Evolutionary conservation across 108 stramenopile species (phyloP).

Genomic region (Mediolabrus comicus): DNA sequence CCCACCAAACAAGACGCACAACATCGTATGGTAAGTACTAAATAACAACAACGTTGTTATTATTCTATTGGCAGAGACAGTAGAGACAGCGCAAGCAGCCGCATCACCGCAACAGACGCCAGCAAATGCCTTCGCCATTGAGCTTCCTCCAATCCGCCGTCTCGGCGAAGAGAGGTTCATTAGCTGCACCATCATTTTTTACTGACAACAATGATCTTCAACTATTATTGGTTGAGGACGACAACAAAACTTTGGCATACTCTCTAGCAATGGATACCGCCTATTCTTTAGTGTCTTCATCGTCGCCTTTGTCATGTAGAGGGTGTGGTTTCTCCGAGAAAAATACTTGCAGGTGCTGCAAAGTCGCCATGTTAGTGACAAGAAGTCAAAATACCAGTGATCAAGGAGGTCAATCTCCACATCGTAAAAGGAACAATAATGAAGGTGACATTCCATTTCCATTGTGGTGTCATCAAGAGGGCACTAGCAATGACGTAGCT

Average conservation of each 20-base stretch:
- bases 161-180: not conserved
- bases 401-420: not conserved
- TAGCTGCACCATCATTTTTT: not conserved
- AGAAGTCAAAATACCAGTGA: conserved; percentile 3
- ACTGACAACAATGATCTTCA: not conserved
- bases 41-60: too few species aligned
- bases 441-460: not conserved
- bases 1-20: too few species aligned
- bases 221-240: not conserved
- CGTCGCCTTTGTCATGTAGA: not conserved
- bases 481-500: not conserved
- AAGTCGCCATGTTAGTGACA: conserved; percentile 26
- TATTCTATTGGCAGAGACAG: too few species aligned
- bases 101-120: too few species aligned
- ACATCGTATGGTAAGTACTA: too few species aligned
- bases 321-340: not conserved
- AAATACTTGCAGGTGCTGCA: conserved; percentile 30
- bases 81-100: too few species aligned
- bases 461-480: not conserved
- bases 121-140: not conserved
- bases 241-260: conserved; percentile 4
- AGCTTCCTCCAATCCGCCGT: not conserved
- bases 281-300: conserved; percentile 9
- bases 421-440: not conserved
- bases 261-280: conserved; percentile 40